Conservation (phyloP, 2,329 filamentous ascomycete genomes). For the Endocalyx cinctus region DNA sequence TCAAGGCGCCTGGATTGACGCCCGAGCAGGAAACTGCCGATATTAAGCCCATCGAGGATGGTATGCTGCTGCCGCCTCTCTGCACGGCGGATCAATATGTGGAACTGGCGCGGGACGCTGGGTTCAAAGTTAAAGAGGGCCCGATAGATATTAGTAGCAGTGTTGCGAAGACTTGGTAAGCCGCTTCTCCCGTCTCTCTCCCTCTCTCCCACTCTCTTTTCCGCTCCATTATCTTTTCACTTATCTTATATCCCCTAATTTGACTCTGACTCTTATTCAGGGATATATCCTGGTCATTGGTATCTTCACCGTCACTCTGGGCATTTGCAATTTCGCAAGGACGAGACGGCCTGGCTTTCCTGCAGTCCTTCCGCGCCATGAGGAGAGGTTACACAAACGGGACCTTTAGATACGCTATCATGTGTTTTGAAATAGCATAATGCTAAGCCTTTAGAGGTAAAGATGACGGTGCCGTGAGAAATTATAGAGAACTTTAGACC, state of each 20-base stretch:
- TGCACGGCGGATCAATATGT: background rate
- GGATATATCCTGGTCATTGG: slow-evolving; percentile 59
- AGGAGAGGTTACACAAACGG: slow-evolving; percentile 54
- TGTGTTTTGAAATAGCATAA: slow-evolving; percentile 54
- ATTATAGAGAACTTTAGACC: no score
- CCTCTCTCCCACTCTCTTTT: no score
- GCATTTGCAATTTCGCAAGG: slow-evolving; percentile 57
- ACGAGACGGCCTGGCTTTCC: slow-evolving; percentile 54
- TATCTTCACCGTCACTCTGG: slow-evolving; percentile 57
- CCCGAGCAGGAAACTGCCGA: slow-evolving; percentile 39
- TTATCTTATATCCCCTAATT: no score
- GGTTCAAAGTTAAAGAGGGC: slow-evolving; percentile 38
- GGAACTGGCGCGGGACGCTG: slow-evolving; percentile 39
- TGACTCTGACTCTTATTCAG: slow-evolving; percentile 26
- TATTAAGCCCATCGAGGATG: slow-evolving; percentile 20
- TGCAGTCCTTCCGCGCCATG: slow-evolving; percentile 59
- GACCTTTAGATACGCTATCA: slow-evolving; percentile 54
- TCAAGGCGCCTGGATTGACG: slow-evolving; percentile 46
- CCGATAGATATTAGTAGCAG: slow-evolving; percentile 55
- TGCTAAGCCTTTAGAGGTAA: no score
- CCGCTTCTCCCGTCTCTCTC: slow-evolving; percentile 5
- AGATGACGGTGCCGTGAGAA: no score
- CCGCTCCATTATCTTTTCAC: no score
- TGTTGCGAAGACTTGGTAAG: slow-evolving; percentile 56
- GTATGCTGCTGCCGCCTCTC: background rate